These are phyloP conservation scores for Aureobasidium uvarum DNA, from an alignment of 2,329 filamentous ascomycete genomes.

Conservation along the genomic window DNA sequence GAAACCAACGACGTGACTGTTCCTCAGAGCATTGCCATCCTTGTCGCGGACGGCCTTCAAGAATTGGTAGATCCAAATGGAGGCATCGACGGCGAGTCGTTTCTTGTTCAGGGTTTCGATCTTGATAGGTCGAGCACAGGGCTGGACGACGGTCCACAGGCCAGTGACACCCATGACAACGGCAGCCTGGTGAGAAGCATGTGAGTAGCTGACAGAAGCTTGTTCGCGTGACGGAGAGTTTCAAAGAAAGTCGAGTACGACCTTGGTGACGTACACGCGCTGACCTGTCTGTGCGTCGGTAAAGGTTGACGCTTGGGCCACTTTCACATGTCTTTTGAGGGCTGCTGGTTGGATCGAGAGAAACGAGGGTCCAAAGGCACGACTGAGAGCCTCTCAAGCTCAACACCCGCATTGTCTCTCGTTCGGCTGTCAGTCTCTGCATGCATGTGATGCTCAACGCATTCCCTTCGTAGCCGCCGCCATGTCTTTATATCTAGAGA, in stretches of 20 bases:
- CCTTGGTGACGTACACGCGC: conserved; percentile 10
- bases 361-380: not conserved
- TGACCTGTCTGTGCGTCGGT: not conserved
- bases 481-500: not conserved
- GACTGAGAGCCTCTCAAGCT: not conserved
- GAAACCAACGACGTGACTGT: conserved; percentile 95
- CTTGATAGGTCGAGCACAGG: conserved; percentile 92
- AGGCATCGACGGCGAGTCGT: conserved; percentile 93
- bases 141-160: conserved; percentile 94
- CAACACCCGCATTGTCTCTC: not conserved
- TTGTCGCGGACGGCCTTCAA: conserved; percentile 98
- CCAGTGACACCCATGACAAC: conserved; percentile 88
- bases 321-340: not conserved
- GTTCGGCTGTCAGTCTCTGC: conserved; percentile 4
- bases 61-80: conserved; percentile 99
- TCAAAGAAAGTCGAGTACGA: conserved; percentile 14
- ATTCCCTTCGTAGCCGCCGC: conserved; percentile 17
- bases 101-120: conserved; percentile 95
- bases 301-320: not conserved
- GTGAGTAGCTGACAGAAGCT: not conserved
- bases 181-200: conserved; percentile 2
- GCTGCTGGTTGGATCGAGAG: conserved; percentile 1
- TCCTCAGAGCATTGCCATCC: conserved; percentile 92
- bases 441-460: conserved; percentile 26
- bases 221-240: not conserved